Base-by-base conservation (phyloP, 164 flowering plant species). In the Pachysandra terminalis region DNA sequence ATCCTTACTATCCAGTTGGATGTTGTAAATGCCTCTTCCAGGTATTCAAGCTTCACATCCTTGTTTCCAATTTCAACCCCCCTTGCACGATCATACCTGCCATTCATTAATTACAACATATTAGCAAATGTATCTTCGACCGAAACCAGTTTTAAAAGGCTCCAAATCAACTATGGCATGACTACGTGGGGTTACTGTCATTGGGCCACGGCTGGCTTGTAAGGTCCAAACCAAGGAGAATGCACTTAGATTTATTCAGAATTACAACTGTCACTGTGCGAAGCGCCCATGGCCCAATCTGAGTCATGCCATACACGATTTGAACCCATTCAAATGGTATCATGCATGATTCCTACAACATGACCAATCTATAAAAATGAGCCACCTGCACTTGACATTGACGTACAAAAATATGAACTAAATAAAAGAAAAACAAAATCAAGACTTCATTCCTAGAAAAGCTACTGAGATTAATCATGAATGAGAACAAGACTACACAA, bases 21-120 rank as follows among this genome's bases (percentile, higher is more conserved):
- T 26, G 99, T 96, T 0, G 97, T 96, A 78, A 81, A 96, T 58
- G 97, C 99, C 82, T 96, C 99, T 81, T 96, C 99, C 84, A 96
- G 74, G 77, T 96, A 65, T 71, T 96, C 95, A 23, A 96, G 93
- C 73, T 93, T 89, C 59, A 96, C 80, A 71, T 96, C 96, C 75
- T 93, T 96, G 61, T 96, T 96, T 64, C 99, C 99, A 55, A 96
- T 96, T 81, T 96, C 98, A 70, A 93, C 95, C 19, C 97, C 99
- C 63, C 99, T 82, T 8, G 99, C 99, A 65, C 98, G 89, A 80
- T 96, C 99, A 75, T 80, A 96, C 65, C 99, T 95, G 84, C 63
- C 64, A 79, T 19, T 10, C 61, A 66, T 63, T 59, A 57, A n/a
- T n/a, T n/a, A n/a, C n/a, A n/a, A n/a, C 49, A 40, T 40, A 40